Conservation (phyloP, 2,329 filamentous ascomycete species). For the Venturia asperata region DNA sequence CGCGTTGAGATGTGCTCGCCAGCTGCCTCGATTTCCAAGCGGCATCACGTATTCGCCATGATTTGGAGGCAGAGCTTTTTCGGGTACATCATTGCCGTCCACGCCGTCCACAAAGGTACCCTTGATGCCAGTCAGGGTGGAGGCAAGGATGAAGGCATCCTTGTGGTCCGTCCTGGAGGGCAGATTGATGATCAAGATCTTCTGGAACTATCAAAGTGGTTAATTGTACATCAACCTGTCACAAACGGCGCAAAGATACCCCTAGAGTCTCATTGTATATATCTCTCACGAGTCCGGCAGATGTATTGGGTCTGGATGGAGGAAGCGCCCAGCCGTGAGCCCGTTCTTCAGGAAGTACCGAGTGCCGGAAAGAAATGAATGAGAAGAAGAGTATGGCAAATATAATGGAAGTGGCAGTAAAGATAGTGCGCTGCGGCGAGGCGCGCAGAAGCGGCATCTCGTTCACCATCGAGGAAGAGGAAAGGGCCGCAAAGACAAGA, state of each 20-base stretch:
- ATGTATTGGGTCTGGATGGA: background rate
- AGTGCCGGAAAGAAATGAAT: background rate
- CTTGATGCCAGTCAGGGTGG: constrained; percentile 37
- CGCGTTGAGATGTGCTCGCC: constrained; percentile 38
- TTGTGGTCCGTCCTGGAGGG: constrained; percentile 44
- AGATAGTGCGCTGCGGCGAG: background rate
- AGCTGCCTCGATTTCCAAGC: constrained; percentile 36
- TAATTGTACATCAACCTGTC: background rate
- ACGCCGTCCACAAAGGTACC: constrained; percentile 42
- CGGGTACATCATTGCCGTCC: constrained; percentile 33
- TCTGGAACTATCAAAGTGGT: constrained; percentile 33
- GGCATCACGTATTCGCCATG: constrained; percentile 24
- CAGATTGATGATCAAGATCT: constrained; percentile 42
- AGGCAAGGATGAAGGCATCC: constrained; percentile 41
- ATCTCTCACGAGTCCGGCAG: background rate
- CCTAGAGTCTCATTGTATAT: constrained; percentile 15
- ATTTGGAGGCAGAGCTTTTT: constrained; percentile 38
- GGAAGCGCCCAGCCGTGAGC: background rate
- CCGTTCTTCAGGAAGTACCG: background rate
- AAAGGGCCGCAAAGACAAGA: background rate
- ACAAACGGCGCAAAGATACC: background rate
- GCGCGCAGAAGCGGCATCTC: background rate
- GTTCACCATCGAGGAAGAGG: background rate
- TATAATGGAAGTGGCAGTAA: background rate
- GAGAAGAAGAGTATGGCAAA: background rate